phyloP scores from a whole-genome alignment of 1,284 basidiomycete species.

The Inonotus obliquus region DNA sequence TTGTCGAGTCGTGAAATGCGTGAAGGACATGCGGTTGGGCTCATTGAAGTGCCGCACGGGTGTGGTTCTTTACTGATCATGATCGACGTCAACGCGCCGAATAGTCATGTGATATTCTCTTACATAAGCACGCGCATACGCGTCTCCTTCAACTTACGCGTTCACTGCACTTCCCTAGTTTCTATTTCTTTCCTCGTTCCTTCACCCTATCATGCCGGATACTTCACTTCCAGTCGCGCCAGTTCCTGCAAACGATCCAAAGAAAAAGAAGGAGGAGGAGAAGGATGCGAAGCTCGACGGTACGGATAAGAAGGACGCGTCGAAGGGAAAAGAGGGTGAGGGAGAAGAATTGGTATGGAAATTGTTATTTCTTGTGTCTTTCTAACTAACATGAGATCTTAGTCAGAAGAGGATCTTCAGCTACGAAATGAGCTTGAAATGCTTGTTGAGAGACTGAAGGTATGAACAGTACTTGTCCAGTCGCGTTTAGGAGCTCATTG shows the following conservation, averaged over 20 bases:
- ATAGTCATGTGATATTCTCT: not conserved
- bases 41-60: not conserved
- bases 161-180: not conserved
- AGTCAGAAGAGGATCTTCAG: slow-evolving; percentile 96
- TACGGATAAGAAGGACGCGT: slow-evolving; percentile 41
- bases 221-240: slow-evolving; percentile 22
- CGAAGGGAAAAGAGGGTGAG: slow-evolving; percentile 49
- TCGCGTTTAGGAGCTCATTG: slow-evolving; percentile 12
- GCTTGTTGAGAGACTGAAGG: slow-evolving; percentile 93
- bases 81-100: not conserved
- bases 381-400: slow-evolving; percentile 3
- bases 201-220: slow-evolving; percentile 7
- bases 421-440: slow-evolving; percentile 96
- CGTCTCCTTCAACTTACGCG: slow-evolving; percentile 9
- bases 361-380: not conserved
- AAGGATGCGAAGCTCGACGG: slow-evolving; percentile 28
- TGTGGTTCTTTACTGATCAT: not conserved
- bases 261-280: slow-evolving; percentile 60
- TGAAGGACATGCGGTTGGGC: not conserved
- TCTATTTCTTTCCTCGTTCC: not conserved
- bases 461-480: slow-evolving; percentile 29
- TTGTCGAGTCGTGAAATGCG: not conserved
- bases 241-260: slow-evolving; percentile 68
- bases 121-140: slow-evolving; percentile 8
- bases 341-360: slow-evolving; percentile 78